A percentile compares a stretch with the other conserved stretches of the same genome.
These are phyloP conservation scores for Podila clonocystis DNA, from an alignment of 192 early-diverging fungal species.

Conservation along the genomic window DNA sequence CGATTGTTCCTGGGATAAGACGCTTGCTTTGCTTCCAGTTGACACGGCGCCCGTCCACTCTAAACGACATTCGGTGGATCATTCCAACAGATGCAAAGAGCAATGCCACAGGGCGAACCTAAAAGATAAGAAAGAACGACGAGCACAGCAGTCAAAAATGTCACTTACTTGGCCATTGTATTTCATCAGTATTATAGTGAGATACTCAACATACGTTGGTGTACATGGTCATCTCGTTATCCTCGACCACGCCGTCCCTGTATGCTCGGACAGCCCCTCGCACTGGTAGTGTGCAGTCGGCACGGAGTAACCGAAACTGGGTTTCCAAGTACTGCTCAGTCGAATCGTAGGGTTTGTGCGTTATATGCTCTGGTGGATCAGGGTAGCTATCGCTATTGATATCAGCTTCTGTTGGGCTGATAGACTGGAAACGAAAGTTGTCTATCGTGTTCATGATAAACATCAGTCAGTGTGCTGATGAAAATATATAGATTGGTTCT, in stretches of 20 bases:
- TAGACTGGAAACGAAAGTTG: slow-evolving; percentile 33
- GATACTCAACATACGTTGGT: slow-evolving; percentile 13
- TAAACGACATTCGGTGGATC: slow-evolving; percentile 59
- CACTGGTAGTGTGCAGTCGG: slow-evolving; percentile 63
- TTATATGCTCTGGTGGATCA: slow-evolving; percentile 57
- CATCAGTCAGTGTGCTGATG: not conserved
- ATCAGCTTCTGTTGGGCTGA: slow-evolving; percentile 21
- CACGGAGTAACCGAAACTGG: slow-evolving; percentile 60
- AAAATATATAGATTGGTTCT: not conserved
- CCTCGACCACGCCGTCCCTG: slow-evolving; percentile 17
- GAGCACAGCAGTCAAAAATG: not conserved
- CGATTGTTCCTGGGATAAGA: slow-evolving; percentile 62
- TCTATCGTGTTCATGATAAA: slow-evolving; percentile 5
- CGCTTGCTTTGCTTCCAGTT: slow-evolving; percentile 62
- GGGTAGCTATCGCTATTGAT: slow-evolving; percentile 40
- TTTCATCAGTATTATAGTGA: too few relatives aligned
- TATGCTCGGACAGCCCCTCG: slow-evolving; percentile 54
- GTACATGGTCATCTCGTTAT: slow-evolving; percentile 38
- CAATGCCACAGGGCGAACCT: slow-evolving; percentile 57
- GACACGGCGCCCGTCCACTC: slow-evolving; percentile 53
- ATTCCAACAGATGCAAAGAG: slow-evolving; percentile 53
- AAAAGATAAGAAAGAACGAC: not conserved
- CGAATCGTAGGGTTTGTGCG: slow-evolving; percentile 51
- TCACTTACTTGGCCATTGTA: not conserved
- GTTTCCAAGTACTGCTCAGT: slow-evolving; percentile 62